Base-by-base conservation (phyloP, 305 asterid genomes). In the Fraxinus paxiana region DNA sequence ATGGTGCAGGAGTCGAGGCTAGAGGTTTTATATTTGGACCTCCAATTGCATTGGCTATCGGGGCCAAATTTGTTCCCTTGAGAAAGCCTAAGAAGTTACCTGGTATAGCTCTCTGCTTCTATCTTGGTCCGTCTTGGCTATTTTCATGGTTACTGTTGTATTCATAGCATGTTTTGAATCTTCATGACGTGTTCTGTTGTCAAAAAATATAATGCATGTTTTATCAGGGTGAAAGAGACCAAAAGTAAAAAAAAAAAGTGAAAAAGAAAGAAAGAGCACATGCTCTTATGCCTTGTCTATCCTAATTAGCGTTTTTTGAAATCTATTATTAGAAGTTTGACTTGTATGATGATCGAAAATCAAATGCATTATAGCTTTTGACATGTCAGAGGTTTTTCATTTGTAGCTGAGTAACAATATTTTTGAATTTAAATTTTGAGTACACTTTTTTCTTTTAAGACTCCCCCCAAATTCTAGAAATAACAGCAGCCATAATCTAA, bases 21-120 rank as follows among this genome's bases (percentile, higher is more conserved):
- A 88, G 98, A 82, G 98, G 98, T 20, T 95, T 93, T 78, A 95
- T 93, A 76, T 93, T 95, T 77, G 98, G 98, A 28, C 96, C 98
- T 88, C 98, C 98, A n/a, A 95, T 95, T 79, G 98, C 98, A 20
- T 84, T 95, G 91, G 98, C 97, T 46, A 90, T 95, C 63, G 98
- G 97, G 76, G 97, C 98, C 10, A 95, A 95, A 82, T 93, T 95
- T 79, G 97, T 92, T 82, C 97, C 98, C 1, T 82, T 95, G 94
- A 91, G 98, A 81, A 95, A 95, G 84, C 98, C 98, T 70, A 92
- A 91, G 80, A 95, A 95, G 63, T 78, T 95, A 69, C 98, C 97
- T 17, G 98, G 98, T 94, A 87, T 13, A 35, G 83, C 48, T 77
- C 72, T 67, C 76, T 80, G 31, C 6, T 48, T 77, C 77, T 33